Base-by-base conservation (phyloP, 495 filamentous ascomycete genomes). In the Daldinia vernicosa region DNA sequence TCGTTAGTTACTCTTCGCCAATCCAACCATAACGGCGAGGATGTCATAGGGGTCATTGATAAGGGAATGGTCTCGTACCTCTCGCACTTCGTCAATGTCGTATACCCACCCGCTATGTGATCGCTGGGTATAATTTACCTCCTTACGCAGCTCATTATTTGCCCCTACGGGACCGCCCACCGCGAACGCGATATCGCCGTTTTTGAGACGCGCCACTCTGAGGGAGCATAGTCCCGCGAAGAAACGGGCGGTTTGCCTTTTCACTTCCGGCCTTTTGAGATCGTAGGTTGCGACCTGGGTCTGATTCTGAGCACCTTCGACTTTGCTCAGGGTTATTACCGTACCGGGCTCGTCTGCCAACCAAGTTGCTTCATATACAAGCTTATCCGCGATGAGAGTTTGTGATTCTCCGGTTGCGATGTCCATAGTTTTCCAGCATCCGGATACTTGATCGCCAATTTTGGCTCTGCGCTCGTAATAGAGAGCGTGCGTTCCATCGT, bases 401-500 rank as follows among this genome's bases (percentile, higher is more conserved):
- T 28, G 26, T 66, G 67, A 75, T 0, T 37, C 17, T 19, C 73
- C 73, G 0, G 63, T 64, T 28, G 61, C 55, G 17, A 80, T 60
- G n/a, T 75, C 35, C 54, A 76, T 66, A 24, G 6, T 22, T 47
- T 47, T 47, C 43, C 17, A 45, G 17, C 17, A 19, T 12, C 4
- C 4, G 3, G 43, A 22, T 24, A 1, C 6, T 3, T 22, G 0
- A 17, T 12, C n/a, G 8, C 14, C 37, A 6, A 45, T 22, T 6
- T 12, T 17, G 24, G 22, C 2, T 15, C 11, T 24, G 1, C 27
- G 75, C 15, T 67, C 67, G 17, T 40, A 67, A 62, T 72, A 80
- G 30, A 80, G 63, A 14, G 47, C 71, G 9, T 66, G 32, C 0
- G 71, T 76, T 33, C 75, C 78, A 32, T 77, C 75, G 19, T 65